phyloP scores from a whole-genome alignment of 331 rosid genomes.

The Stylosanthes scabra region DNA sequence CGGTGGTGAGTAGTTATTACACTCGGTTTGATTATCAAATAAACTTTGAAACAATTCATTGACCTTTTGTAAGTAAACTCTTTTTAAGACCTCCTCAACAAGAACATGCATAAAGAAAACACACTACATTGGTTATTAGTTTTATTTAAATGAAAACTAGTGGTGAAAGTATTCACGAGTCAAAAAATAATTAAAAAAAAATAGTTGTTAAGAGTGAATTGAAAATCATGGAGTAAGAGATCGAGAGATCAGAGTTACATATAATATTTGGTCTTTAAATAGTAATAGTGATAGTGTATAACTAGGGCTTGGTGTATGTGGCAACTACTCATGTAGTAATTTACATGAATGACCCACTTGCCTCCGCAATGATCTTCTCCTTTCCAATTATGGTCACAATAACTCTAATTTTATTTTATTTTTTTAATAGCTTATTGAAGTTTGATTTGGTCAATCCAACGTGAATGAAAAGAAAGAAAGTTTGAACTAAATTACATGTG shows the following conservation, averaged over 20 bases:
- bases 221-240: neutral
- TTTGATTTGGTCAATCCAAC: constrained; percentile 16
- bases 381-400: neutral
- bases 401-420: no score
- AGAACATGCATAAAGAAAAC: neutral
- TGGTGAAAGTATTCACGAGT: neutral
- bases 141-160: neutral
- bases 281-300: neutral
- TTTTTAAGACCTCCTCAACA: neutral
- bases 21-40: no score
- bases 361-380: neutral
- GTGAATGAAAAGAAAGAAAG: neutral
- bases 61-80: neutral
- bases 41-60: neutral
- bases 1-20: no score
- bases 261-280: no score
- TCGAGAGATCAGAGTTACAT: no score
- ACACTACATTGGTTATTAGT: neutral
- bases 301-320: neutral
- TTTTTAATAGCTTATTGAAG: neutral
- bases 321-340: neutral
- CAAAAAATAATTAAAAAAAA: neutral
- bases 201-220: neutral
- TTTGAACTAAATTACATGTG: neutral
- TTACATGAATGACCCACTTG: neutral